Evolutionary conservation across 441 rosid genomes (phyloP).

Genomic region (Theobroma grandiflorum): DNA sequence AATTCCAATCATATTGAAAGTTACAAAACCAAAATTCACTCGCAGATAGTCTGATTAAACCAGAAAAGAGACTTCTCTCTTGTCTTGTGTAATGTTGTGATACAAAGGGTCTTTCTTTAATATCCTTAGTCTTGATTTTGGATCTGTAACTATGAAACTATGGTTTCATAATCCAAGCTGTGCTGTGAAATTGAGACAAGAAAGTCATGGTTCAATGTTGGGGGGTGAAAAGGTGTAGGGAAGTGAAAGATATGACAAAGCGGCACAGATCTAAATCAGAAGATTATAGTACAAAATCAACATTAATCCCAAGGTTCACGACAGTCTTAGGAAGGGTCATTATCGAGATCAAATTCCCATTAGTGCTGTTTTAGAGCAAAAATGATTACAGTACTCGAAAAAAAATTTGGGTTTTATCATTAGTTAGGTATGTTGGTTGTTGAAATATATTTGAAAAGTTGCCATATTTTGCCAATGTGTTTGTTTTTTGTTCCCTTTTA

Average conservation of each 20-base stretch:
- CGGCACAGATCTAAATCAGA: not conserved
- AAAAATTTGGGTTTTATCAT: conserved; percentile 17
- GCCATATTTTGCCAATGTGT: conserved; percentile 6
- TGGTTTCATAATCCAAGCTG: not conserved
- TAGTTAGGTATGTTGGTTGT: conserved; percentile 39
- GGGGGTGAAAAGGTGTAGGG: not conserved
- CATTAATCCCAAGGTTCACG: not conserved
- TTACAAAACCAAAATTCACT: too few relatives aligned
- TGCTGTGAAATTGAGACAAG: conserved; percentile 6
- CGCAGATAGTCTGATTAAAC: too few relatives aligned
- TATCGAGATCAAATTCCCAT: not conserved
- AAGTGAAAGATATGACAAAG: not conserved
- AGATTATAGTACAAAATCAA: not conserved
- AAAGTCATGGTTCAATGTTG: not conserved
- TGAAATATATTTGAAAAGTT: conserved; percentile 23
- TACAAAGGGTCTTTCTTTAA: too few relatives aligned
- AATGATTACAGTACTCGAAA: conserved; percentile 28
- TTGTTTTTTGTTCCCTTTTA: conserved; percentile 42
- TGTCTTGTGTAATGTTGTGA: too few relatives aligned
- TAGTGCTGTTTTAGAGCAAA: not conserved
- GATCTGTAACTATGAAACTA: too few relatives aligned
- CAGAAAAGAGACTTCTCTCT: too few relatives aligned
- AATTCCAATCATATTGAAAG: too few relatives aligned
- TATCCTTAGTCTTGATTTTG: too few relatives aligned
- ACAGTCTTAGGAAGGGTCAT: conserved; percentile 5